Evolutionary conservation across 2,329 filamentous ascomycete genomes (phyloP).

Genomic region (Diaporthe sp.): DNA sequence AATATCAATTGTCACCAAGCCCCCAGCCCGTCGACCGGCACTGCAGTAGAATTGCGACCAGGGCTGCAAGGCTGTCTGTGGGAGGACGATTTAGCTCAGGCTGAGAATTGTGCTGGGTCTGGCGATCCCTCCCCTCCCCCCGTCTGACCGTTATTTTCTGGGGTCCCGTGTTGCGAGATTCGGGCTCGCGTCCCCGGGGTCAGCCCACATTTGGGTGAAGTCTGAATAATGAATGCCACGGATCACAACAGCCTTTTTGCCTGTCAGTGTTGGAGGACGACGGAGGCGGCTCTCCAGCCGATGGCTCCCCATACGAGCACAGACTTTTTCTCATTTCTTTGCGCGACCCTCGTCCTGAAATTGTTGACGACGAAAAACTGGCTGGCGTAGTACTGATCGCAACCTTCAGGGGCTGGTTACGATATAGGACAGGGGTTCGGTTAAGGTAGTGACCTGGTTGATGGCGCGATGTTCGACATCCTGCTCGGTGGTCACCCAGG

Average conservation of each 20-base stretch:
- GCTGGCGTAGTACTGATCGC: conserved; percentile 18
- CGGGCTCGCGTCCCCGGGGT: conserved; percentile 23
- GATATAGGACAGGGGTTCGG: conserved; percentile 32
- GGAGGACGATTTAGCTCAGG: conserved; percentile 37
- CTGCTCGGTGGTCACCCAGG: conserved; percentile 13
- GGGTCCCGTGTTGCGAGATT: conserved; percentile 27
- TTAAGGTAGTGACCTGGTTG: conserved; percentile 26
- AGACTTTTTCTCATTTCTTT: conserved; percentile 28
- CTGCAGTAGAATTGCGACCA: conserved; percentile 8
- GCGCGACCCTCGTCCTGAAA: conserved; percentile 9
- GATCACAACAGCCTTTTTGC: neutral
- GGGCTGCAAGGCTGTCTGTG: conserved; percentile 29
- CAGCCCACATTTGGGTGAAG: conserved; percentile 5
- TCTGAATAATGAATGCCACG: conserved; percentile 27
- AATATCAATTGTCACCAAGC: conserved; percentile 21
- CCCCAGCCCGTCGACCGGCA: neutral
- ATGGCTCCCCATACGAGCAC: conserved; percentile 1
- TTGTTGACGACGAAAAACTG: neutral
- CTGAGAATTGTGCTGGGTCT: conserved; percentile 41
- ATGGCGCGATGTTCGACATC: conserved; percentile 32
- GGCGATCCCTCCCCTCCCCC: conserved; percentile 23
- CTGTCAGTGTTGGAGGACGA: neutral
- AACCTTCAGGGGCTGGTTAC: conserved; percentile 33
- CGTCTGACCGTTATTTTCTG: conserved; percentile 21
- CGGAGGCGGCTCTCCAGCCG: conserved; percentile 15